phyloP scores from a whole-genome alignment of 2,329 filamentous ascomycete species.

The Sporothrix brasiliensis region DNA sequence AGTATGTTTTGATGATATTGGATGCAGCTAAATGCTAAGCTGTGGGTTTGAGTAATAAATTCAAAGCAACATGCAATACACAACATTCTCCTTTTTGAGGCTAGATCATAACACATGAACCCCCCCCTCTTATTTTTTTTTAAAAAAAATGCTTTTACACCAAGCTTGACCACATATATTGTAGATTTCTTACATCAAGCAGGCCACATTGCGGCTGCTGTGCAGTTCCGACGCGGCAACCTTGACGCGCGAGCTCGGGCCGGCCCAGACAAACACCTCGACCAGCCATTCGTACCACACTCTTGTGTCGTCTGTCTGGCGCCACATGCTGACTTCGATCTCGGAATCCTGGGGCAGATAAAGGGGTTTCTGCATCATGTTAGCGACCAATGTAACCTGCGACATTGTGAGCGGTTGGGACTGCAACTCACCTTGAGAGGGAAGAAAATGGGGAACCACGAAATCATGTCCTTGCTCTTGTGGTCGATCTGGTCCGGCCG shows the following conservation, averaged over 20 bases:
- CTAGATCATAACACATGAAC: conserved; percentile 18
- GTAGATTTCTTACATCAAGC: conserved; percentile 61
- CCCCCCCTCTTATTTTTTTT: no score
- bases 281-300: conserved; percentile 99
- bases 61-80: neutral
- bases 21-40: neutral
- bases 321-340: conserved; percentile 90
- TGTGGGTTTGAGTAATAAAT: neutral
- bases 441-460: conserved; percentile 99
- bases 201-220: conserved; percentile 69
- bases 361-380: conserved; percentile 67
- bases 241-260: conserved; percentile 64
- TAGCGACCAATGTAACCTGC: neutral
- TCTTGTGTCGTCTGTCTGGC: conserved; percentile 89
- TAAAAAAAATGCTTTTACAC: conserved; percentile 3
- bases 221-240: conserved; percentile 68
- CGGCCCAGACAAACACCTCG: conserved; percentile 73
- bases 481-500: conserved; percentile 87
- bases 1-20: neutral
- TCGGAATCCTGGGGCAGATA: conserved; percentile 83
- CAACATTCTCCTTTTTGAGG: neutral
- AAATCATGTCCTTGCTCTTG: conserved; percentile 98
- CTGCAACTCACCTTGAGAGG: conserved; percentile 77
- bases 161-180: neutral
- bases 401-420: neutral